Base-by-base conservation (phyloP, 228 moss, liverwort and hornwort species). In the Sphagnum magellanicum region DNA sequence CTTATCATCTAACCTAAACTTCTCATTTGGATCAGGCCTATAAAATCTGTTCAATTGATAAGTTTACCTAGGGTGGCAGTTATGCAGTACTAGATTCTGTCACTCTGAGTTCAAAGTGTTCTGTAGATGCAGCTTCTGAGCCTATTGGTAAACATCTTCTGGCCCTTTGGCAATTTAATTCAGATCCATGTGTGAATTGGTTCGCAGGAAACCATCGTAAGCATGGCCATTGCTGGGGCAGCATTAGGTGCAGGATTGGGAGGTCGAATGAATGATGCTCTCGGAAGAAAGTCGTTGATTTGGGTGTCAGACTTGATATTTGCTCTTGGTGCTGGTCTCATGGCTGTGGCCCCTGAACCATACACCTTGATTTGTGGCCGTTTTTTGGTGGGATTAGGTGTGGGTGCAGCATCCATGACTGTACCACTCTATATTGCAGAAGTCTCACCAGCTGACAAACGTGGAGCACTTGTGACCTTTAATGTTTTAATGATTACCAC, bases 351-450 rank as follows among this genome's bases (percentile, higher is more conserved):
- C 13, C 79, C 78, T 5, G 77, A 78, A 32, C 86, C 90, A 12
- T 81, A 68, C 46, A 64, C 86, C 73, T 85, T 98, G 61, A 85
- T 98, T 69, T 62, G 76, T 11, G 97, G 97, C 57, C 85, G 97
- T 47, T 79, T 93, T 16, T 73, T 93, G 0, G 97, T 98, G 59
- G 97, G 97, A n/a, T 71, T 98, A 68, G 97, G 91, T 49, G 89
- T 98, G 48, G 97, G 97, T 62, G 87, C 84, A 78, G 97, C 93
- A 48, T 98, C 97, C 69, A 91, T 98, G 88, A 90, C 97, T 58
- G 89, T 81, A 48, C 97, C 97, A 50, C 84, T 98, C 67, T 98
- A 98, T 78, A 93, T 98, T 61, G 97, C 97, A 53, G 97, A 98
- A 73, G 87, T 81, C 13, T 91, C 93, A 16, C 91, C 97, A 68